phyloP scores from a whole-genome alignment of 2,329 filamentous ascomycete genomes.

The Colletotrichum paranaense region DNA sequence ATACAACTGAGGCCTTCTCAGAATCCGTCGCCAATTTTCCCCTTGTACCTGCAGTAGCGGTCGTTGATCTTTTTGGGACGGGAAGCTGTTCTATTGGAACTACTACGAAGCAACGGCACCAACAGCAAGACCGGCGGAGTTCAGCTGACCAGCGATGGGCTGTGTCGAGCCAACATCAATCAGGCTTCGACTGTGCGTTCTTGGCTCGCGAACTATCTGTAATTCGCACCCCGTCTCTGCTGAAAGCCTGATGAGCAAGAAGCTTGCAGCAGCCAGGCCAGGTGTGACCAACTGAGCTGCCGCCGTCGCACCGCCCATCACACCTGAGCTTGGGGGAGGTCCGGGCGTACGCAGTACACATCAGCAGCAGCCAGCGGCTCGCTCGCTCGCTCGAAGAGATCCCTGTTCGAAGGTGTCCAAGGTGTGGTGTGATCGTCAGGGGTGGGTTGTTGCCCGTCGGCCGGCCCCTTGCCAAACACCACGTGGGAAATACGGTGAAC shows the following conservation, averaged over 20 bases:
- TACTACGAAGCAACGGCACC: not conserved
- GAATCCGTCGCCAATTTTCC: slow-evolving; percentile 3
- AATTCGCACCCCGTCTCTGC: not conserved
- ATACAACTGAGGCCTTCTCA: not conserved
- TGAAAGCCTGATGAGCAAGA: not conserved
- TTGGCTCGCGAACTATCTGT: not conserved
- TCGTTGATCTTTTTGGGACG: not conserved
- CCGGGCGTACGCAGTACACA: not conserved
- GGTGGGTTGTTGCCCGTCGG: slow-evolving; percentile 22
- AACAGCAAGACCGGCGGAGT: not conserved
- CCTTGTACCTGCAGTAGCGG: slow-evolving; percentile 29
- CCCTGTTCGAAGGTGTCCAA: not conserved
- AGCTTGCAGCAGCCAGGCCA: not conserved
- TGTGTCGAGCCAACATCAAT: not conserved
- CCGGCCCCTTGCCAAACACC: slow-evolving; percentile 23
- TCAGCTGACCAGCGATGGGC: not conserved
- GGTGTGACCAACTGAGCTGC: not conserved
- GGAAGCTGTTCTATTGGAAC: slow-evolving; percentile 9
- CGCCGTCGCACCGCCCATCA: not conserved
- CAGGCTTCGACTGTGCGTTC: not conserved
- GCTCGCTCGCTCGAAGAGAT: slow-evolving; percentile 9
- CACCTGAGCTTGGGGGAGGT: not conserved
- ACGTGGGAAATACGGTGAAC: slow-evolving; percentile 30
- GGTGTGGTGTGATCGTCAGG: slow-evolving; percentile 31
- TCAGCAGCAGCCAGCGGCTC: too few species aligned